Base-by-base conservation (phyloP, 169 alveolate genomes). In the Plasmodium ovale region DNA sequence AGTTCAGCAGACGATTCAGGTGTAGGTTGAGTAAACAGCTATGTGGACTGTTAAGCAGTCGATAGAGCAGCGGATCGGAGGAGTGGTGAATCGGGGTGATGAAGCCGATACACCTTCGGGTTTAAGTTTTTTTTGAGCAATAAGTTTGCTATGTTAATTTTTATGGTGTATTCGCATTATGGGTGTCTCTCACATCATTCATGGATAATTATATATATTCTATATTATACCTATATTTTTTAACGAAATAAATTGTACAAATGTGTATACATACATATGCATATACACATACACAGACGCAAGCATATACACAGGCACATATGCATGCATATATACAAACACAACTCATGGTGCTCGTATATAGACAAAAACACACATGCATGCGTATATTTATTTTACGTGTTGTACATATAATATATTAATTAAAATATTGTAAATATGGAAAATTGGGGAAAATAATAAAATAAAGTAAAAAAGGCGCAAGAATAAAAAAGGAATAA, bases 401-500 rank as follows among this genome's bases (percentile, higher is more conserved):
- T 39, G 9, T 39, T 39, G 51, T 60, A 60, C 47, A 60, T 37
- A 58, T 60, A 60, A n/a, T 39, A 5, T 39, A 6, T 39, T 39
- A 37, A 44, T 27, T 62, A 62, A 62, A 62, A 62, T 33, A 42
- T 31, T n/a, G n/a, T n/a, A n/a, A n/a, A n/a, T n/a, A n/a, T n/a
- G n/a, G n/a, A n/a, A n/a, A n/a, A n/a, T 9, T 39, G 51, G 51
- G 12, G 16, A 33, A 29, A 62, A 62, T n/a, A 27, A 62, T 27
- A 62, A 12, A 62, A 33, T 62, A 62, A 62, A 33, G 72, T 51
- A 51, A 51, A 62, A 21, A 31, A 27, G 54, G 0, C 25, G 37
- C 2, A 21, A 62, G 33, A 16, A 42, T 6, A 39, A 39, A 39
- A 39, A 39, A 39, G 51, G 51, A 5, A 39, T 39, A 39, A 39